A percentile compares a stretch with the other conserved stretches of the same genome.
These are phyloP conservation scores for Stylosanthes scabra DNA, from an alignment of 331 rosid species.

Conservation along the genomic window DNA sequence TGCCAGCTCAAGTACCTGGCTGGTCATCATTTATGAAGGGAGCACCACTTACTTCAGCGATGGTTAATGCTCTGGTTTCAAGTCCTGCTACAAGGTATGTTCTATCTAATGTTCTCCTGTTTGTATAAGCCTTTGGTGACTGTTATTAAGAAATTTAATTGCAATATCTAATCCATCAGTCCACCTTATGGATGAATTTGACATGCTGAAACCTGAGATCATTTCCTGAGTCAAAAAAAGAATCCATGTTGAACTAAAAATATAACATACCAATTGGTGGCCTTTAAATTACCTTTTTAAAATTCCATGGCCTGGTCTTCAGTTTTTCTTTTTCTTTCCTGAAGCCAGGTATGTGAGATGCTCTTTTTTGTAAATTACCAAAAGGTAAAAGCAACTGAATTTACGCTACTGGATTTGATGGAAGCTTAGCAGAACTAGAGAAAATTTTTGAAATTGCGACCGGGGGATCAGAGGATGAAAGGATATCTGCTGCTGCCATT, in stretches of 20 bases:
- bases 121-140: not conserved
- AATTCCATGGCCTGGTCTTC: conserved; percentile 78
- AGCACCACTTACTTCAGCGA: conserved; percentile 65
- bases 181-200: conserved; percentile 28
- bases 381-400: conserved; percentile 95
- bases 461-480: conserved; percentile 89
- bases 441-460: conserved; percentile 83
- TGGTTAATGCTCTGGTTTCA: conserved; percentile 82
- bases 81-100: conserved; percentile 94
- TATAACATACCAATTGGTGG: conserved; percentile 29
- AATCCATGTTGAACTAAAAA: conserved; percentile 36
- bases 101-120: not conserved
- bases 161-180: conserved; percentile 20
- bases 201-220: conserved; percentile 10
- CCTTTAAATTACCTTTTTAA: conserved; percentile 47
- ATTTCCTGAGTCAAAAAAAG: conserved; percentile 17
- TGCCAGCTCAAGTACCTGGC: conserved; percentile 79
- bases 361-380: conserved; percentile 88
- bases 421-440: conserved; percentile 99
- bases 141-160: not conserved
- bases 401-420: conserved; percentile 99
- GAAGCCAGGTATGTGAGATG: conserved; percentile 94
- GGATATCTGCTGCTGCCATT: conserved; percentile 90
- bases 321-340: conserved; percentile 79
- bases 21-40: conserved; percentile 96